Base-by-base conservation (phyloP, 352 stramenopile genomes). In the Globisporangium acanthophoron region DNA sequence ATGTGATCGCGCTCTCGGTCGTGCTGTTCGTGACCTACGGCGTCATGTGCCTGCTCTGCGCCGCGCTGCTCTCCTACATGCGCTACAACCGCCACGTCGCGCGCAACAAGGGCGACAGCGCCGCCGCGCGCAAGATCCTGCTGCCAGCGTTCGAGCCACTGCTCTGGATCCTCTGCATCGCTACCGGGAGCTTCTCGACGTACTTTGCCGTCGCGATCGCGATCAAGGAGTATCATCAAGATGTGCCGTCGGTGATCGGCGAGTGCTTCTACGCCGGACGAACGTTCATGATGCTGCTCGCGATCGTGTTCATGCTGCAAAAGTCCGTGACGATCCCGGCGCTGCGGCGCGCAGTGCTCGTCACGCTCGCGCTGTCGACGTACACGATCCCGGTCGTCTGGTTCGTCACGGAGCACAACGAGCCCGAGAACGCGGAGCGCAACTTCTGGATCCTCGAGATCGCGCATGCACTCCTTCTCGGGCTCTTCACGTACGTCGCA, bases 1-100 rank as follows among this genome's bases (percentile, higher is more conserved):
- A 52, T 29, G 59, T 47, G 45, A 41, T 59, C 62, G 61, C 43
- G 33, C 57, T 62, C 29, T 56, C 47, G 11, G 56, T 49, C 47
- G 29, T 62, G 47, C 37, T 62, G 37, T 37, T 62, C 37, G 21
- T 50, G 48, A 62, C 47, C 48, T 61, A 56, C 20, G 24, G 65
- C n/a, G 55, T 67, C 55, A 80, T 85, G 66, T 77, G 69, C 29
- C 31, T 61, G 9, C 68, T 82, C 43, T 75, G 62, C 41, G 45
- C 71, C 40, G 57, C 64, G 21, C 60, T 88, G 13, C 58, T 87
- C 41, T 39, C 52, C 5, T 91, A 89, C 60, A 65, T 91, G 39
- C 73, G 81, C 5, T 71, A 72, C 54, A 85, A 86, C 54, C 76
- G 81, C 16, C 59, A 76, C 43, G 65, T 79, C 6, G 81, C 74